Base-by-base conservation (phyloP, 495 filamentous ascomycete genomes). In the Penicillium bialowiezense region DNA sequence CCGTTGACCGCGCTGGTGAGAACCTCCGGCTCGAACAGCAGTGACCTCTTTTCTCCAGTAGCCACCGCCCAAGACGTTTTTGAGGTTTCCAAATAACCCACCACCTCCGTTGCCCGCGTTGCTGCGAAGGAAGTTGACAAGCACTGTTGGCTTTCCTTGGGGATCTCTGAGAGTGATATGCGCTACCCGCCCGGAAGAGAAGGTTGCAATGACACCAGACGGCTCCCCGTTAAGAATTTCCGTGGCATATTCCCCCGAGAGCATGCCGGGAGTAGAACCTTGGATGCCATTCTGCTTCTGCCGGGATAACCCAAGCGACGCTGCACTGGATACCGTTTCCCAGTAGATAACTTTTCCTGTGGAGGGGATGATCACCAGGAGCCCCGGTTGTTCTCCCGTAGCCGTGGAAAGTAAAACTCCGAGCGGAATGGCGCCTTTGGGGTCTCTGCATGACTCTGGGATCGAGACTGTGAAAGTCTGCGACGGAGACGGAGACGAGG, bases 271-370 rank as follows among this genome's bases (percentile, higher is more conserved):
- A 40, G 92, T 82, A 14, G 74, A 71, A 10, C 85, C 84, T 56
- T 96, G 86, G 2, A 96, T 78, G 14, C 90, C 87, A 52, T 78
- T 81, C 54, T 83, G 83, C 60, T 85, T 88, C 54, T 93, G 86
- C 39, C 85, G 81, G 37, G 88, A 81, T 21, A 90, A 78, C 50
- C 86, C 87, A 10, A 90, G 65, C 5, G 85, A 86, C 20, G 88
- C 82, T 20, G 89, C 90, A 65, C 81, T 87, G 15, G 91, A 86
- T 39, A 97, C 84, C 20, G 88, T 90, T 62, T 97, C 95, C 92
- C 91, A 99, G 67, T 91, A 99, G 29, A 86, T 81, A 38, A 97
- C 80, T 63, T 84, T 92, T 23, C 93, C 93, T 28, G 76, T 90
- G 14, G 78, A 78, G 1, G 91, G 90, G 69, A 89, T 85, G 9